Evolutionary conservation across 176 grass and related monocot species (phyloP).

Genomic region (Carex myosuroides): DNA sequence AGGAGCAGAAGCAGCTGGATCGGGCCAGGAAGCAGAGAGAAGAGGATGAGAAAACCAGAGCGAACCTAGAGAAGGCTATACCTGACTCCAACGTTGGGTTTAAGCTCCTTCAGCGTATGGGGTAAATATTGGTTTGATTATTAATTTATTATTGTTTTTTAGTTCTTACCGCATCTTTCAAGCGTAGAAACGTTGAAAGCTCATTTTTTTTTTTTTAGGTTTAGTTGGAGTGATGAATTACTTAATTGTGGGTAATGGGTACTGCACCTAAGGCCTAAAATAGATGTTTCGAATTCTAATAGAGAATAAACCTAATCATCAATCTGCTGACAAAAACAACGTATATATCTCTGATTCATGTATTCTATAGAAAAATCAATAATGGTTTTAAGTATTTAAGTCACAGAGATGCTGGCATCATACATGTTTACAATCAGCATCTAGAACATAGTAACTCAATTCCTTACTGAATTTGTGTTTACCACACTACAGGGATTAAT

Average conservation of each 20-base stretch:
- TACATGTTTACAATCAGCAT: neutral
- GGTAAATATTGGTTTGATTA: constrained; percentile 30
- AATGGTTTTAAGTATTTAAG: neutral
- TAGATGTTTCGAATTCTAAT: neutral
- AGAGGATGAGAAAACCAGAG: constrained; percentile 64
- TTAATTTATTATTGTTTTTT: neutral
- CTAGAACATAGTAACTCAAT: neutral
- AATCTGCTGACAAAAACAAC: neutral
- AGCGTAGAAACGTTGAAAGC: neutral
- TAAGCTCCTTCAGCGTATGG: constrained; percentile 77
- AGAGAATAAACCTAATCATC: too few relatives aligned
- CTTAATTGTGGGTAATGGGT: neutral
- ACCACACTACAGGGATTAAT: neutral
- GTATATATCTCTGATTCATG: neutral
- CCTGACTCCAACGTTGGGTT: constrained; percentile 89
- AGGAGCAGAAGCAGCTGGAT: constrained; percentile 51
- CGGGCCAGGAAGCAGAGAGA: constrained; percentile 49
- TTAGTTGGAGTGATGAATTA: neutral
- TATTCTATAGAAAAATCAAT: neutral
- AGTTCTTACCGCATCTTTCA: neutral
- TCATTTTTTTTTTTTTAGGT: neutral
- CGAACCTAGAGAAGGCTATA: constrained; percentile 51
- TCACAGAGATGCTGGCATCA: neutral
- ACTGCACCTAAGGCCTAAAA: neutral
- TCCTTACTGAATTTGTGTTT: neutral